Conservation (phyloP, 805 yeast species). For the Wickerhamomyces subpelliculosus region DNA sequence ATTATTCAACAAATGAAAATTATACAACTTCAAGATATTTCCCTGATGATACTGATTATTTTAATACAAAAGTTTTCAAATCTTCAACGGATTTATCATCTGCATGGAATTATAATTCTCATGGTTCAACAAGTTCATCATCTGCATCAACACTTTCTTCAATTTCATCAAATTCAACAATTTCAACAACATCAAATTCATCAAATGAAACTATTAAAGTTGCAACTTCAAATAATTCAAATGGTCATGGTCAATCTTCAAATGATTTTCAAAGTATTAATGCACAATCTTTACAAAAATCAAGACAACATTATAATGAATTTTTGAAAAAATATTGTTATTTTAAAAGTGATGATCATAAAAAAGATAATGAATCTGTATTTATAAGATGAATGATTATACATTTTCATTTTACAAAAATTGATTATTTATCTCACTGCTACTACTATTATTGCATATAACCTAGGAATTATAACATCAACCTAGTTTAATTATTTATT, state of each 20-base stretch:
- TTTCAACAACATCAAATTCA: conserved; percentile 5
- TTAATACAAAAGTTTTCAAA: conserved; percentile 7
- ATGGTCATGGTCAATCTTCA: conserved; percentile 1
- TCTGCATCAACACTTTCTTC: conserved; percentile 4
- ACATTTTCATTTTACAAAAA: not conserved
- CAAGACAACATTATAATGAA: conserved; percentile 13
- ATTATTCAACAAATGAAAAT: not conserved
- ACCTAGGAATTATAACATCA: no score
- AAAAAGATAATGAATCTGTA: conserved; percentile 2
- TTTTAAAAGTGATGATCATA: conserved; percentile 15
- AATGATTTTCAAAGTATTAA: not conserved
- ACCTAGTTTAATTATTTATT: no score
- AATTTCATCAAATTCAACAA: conserved; percentile 4
- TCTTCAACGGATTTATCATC: conserved; percentile 5
- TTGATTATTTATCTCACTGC: no score
- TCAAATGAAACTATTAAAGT: not conserved
- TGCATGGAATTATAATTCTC: not conserved
- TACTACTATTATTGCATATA: no score
- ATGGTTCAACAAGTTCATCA: conserved; percentile 5
- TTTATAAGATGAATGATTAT: not conserved
- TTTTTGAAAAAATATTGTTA: conserved; percentile 22
- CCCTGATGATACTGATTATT: conserved; percentile 22
- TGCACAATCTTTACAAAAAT: not conserved
- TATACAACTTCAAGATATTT: conserved; percentile 17
- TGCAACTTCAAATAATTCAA: conserved; percentile 4